These are phyloP conservation scores for Leishmania tarentolae DNA, from an alignment of 208 protist genomes.

Conservation along the genomic window DNA sequence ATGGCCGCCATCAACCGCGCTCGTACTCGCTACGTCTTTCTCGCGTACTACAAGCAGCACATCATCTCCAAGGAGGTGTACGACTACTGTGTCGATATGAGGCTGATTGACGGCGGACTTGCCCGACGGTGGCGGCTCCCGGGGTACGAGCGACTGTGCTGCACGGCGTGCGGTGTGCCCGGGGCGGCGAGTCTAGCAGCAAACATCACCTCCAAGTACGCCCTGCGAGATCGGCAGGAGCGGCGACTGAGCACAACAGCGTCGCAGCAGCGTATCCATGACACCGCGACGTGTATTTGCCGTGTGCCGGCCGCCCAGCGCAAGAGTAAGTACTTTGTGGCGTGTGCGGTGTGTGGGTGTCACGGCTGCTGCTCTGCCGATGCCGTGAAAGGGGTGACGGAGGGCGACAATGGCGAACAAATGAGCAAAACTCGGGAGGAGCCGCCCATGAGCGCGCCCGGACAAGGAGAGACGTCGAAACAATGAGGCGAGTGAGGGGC, in stretches of 20 bases:
- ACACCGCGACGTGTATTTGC: slow-evolving; percentile 66
- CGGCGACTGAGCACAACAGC: slow-evolving; percentile 27
- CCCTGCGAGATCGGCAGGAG: slow-evolving; percentile 53
- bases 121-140: slow-evolving; percentile 77
- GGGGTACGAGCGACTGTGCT: slow-evolving; percentile 87
- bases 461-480: background rate
- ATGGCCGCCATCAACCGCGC: slow-evolving; percentile 82
- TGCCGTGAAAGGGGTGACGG: slow-evolving; percentile 8
- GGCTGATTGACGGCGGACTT: slow-evolving; percentile 82
- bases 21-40: slow-evolving; percentile 82
- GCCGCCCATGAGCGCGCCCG: background rate
- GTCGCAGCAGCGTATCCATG: background rate
- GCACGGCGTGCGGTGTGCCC: slow-evolving; percentile 76
- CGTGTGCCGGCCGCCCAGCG: slow-evolving; percentile 73
- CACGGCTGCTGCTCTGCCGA: slow-evolving; percentile 73
- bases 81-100: slow-evolving; percentile 87
- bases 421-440: background rate
- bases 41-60: slow-evolving; percentile 55
- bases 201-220: slow-evolving; percentile 52
- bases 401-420: background rate
- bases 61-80: slow-evolving; percentile 66
- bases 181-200: slow-evolving; percentile 66
- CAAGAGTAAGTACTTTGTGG: slow-evolving; percentile 51
- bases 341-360: slow-evolving; percentile 83
- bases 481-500: background rate